A percentile compares a stretch with the other conserved stretches of the same genome.
Evolutionary conservation across 1,284 basidiomycete genomes (phyloP).

Genomic region (Ustilago cynodontis): DNA sequence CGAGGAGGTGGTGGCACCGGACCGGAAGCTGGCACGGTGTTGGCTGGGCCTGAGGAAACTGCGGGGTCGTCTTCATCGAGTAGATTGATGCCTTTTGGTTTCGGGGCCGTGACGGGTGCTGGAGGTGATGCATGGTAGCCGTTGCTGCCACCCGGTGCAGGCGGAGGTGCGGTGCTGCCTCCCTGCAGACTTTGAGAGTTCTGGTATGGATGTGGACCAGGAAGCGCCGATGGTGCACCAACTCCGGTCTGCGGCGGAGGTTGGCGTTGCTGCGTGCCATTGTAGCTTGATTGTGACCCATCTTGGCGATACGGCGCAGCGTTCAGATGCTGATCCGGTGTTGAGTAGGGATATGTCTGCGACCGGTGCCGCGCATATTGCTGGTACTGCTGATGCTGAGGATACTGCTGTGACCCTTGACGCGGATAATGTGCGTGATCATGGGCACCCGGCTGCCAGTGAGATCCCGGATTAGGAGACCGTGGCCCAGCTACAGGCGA

Average conservation of each 20-base stretch:
- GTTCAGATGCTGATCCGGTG: constrained; percentile 8
- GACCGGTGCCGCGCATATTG: constrained; percentile 16
- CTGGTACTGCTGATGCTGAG: constrained; percentile 18
- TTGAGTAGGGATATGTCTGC: constrained; percentile 25
- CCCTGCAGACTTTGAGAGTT: background rate
- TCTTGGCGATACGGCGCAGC: background rate
- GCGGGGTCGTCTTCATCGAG: constrained; percentile 42
- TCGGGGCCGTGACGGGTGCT: constrained; percentile 11
- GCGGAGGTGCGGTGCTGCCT: background rate
- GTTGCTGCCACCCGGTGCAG: background rate
- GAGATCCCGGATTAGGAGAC: constrained; percentile 7
- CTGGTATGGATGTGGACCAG: constrained; percentile 21
- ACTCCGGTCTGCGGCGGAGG: constrained; percentile 6
- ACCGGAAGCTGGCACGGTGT: background rate
- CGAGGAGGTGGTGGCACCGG: constrained; percentile 80
- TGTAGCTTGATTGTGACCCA: constrained; percentile 1
- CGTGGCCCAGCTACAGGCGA: constrained; percentile 13
- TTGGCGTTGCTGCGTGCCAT: constrained; percentile 7
- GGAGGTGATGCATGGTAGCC: constrained; percentile 15
- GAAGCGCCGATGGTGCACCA: constrained; percentile 4
- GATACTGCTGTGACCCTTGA: constrained; percentile 15
- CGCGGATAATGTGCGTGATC: constrained; percentile 3
- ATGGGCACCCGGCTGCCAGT: constrained; percentile 16
- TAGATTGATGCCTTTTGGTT: constrained; percentile 38
- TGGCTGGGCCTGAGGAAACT: background rate